Percentiles rank a stretch among this genome's conserved stretches.
Conservation (phyloP, 805 yeast species). For the Torulaspora franciscae region DNA sequence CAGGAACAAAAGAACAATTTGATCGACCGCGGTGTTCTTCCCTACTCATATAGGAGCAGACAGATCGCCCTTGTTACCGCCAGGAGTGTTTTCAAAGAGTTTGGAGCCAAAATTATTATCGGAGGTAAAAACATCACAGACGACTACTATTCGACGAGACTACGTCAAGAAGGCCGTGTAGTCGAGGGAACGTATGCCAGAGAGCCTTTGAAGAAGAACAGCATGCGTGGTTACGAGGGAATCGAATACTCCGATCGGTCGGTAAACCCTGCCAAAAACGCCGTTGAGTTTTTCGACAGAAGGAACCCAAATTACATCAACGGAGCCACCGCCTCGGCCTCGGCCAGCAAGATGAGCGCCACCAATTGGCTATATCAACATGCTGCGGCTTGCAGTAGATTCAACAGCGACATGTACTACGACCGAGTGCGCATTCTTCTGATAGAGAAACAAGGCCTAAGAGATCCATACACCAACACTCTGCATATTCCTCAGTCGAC, state of each 20-base stretch:
- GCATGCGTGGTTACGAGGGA: slow-evolving; percentile 16
- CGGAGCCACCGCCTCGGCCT: slow-evolving; percentile 37
- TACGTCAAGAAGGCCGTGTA: slow-evolving; percentile 51
- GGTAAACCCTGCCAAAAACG: slow-evolving; percentile 35
- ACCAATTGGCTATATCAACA: slow-evolving; percentile 83
- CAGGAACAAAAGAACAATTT: slow-evolving; percentile 79
- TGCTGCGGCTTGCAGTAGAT: slow-evolving; percentile 70
- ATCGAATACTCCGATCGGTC: slow-evolving; percentile 13
- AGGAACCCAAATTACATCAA: slow-evolving; percentile 17
- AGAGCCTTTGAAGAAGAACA: slow-evolving; percentile 26
- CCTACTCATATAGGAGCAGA: slow-evolving; percentile 86
- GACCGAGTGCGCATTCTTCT: slow-evolving; percentile 50
- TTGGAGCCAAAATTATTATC: slow-evolving; percentile 78
- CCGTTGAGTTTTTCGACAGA: slow-evolving; percentile 40
- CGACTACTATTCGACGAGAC: slow-evolving; percentile 73
- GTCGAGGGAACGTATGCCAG: slow-evolving; percentile 50
- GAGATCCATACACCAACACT: slow-evolving; percentile 83
- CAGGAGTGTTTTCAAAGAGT: slow-evolving; percentile 79
- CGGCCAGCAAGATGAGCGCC: slow-evolving; percentile 44
- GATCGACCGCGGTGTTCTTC: slow-evolving; percentile 74
- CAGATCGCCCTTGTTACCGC: slow-evolving; percentile 89
- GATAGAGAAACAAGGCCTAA: slow-evolving; percentile 48
- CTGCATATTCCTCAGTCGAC: slow-evolving; percentile 66
- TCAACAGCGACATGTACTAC: slow-evolving; percentile 56
- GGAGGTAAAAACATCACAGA: slow-evolving; percentile 79